These are phyloP conservation scores for Silene conica DNA, from an alignment of 148 eudicot genomes.

Conservation along the genomic window DNA sequence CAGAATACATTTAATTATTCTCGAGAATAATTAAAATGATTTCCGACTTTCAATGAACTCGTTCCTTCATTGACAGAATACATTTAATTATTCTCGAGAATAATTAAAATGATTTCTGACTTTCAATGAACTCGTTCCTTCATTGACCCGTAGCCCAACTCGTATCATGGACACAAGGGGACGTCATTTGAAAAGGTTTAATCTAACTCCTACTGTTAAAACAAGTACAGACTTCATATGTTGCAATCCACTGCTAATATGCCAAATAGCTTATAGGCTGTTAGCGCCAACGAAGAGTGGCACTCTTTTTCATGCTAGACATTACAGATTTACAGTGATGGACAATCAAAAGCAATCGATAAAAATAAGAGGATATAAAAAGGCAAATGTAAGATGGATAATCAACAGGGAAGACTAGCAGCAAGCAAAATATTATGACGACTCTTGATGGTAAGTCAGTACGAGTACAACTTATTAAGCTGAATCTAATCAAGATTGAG, in stretches of 20 bases:
- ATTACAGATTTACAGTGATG: neutral
- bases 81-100: too few species aligned
- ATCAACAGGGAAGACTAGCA: neutral
- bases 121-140: too few species aligned
- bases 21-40: too few species aligned
- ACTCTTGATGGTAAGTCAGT: neutral
- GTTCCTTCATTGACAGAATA: too few species aligned
- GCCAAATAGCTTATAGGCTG: neutral
- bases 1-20: too few species aligned
- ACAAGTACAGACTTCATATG: neutral
- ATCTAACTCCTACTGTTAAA: neutral
- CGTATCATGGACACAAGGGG: too few species aligned
- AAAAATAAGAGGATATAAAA: neutral
- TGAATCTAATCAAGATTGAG: neutral
- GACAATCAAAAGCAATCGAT: neutral
- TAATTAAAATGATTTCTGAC: too few species aligned
- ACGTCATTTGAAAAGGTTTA: neutral
- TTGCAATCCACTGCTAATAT: neutral
- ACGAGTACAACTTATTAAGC: neutral
- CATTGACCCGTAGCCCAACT: too few species aligned
- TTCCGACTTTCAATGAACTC: too few species aligned
- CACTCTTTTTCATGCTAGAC: neutral
- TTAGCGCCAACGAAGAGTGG: neutral
- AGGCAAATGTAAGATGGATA: neutral
- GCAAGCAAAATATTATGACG: neutral